phyloP scores from a whole-genome alignment of 352 stramenopile genomes.

The Elongisporangium anandrum region DNA sequence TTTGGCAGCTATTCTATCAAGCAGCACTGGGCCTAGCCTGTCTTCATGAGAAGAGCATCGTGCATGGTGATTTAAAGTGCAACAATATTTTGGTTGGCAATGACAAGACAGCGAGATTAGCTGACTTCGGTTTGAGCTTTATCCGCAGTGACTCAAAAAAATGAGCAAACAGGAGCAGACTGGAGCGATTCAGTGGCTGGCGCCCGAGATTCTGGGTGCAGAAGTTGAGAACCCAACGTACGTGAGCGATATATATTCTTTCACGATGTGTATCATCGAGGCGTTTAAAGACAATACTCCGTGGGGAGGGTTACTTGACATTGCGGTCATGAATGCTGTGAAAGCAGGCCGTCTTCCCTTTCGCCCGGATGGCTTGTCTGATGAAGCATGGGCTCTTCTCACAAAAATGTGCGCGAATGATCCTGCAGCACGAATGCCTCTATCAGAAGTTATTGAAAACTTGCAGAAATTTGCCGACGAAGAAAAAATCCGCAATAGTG shows the following conservation, averaged over 20 bases:
- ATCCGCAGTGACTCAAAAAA: background rate
- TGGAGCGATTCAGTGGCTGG: background rate
- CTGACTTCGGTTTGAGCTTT: slow-evolving; percentile 17
- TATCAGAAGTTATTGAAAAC: background rate
- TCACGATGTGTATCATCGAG: background rate
- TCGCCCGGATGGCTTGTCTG: background rate
- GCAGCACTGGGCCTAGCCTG: slow-evolving; percentile 11
- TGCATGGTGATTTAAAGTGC: slow-evolving; percentile 17
- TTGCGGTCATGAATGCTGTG: background rate
- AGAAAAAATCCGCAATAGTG: background rate
- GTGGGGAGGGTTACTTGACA: background rate
- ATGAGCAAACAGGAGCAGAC: background rate
- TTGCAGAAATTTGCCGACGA: background rate
- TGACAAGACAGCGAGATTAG: slow-evolving; percentile 11
- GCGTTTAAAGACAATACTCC: background rate
- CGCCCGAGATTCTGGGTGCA: background rate
- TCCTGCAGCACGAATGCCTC: background rate
- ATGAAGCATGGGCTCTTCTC: background rate
- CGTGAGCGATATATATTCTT: background rate
- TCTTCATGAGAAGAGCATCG: slow-evolving; percentile 11
- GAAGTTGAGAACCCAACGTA: background rate
- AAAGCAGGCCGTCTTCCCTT: background rate
- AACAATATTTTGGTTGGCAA: slow-evolving; percentile 15
- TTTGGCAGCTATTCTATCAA: slow-evolving; percentile 23
- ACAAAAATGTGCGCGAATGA: background rate